These are phyloP conservation scores for Cryptococcus sp. DNA, from an alignment of 1,284 basidiomycete genomes.

Conservation along the genomic window DNA sequence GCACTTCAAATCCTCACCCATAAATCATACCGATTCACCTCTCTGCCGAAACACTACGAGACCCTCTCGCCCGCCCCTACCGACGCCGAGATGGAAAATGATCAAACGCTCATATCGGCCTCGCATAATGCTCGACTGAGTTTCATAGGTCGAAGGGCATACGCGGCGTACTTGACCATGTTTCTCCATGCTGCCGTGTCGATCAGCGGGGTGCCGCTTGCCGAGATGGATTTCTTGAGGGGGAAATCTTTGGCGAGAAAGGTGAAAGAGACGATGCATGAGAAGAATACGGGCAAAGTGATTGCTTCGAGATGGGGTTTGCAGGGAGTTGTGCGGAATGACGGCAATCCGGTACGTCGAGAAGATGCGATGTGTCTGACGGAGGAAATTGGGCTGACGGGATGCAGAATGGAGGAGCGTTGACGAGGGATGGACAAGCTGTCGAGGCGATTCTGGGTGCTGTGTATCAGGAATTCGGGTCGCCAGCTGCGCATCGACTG, in stretches of 20 bases:
- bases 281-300: slow-evolving; percentile 34
- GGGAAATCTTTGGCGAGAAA: slow-evolving; percentile 26
- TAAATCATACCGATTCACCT: slow-evolving; percentile 43
- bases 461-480: slow-evolving; percentile 40
- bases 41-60: slow-evolving; percentile 22
- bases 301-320: slow-evolving; percentile 38
- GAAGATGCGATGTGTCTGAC: not conserved
- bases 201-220: slow-evolving; percentile 5
- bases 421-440: slow-evolving; percentile 35
- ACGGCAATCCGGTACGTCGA: slow-evolving; percentile 38
- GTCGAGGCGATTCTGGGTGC: slow-evolving; percentile 43
- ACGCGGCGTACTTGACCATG: slow-evolving; percentile 38
- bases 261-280: slow-evolving; percentile 32
- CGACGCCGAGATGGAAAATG: not conserved
- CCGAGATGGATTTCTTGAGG: slow-evolving; percentile 24
- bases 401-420: not conserved
- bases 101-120: slow-evolving; percentile 7
- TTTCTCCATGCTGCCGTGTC: slow-evolving; percentile 36
- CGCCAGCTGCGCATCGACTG: slow-evolving; percentile 43
- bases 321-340: slow-evolving; percentile 39
- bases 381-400: not conserved
- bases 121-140: slow-evolving; percentile 40
- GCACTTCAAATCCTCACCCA: slow-evolving; percentile 46
- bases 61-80: not conserved
- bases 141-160: slow-evolving; percentile 42